Evolutionary conservation across 73 alveolate species (phyloP), one percentile per base, ranked within the genome.

Genomic region (Paramecium sexaurelia): DNA sequence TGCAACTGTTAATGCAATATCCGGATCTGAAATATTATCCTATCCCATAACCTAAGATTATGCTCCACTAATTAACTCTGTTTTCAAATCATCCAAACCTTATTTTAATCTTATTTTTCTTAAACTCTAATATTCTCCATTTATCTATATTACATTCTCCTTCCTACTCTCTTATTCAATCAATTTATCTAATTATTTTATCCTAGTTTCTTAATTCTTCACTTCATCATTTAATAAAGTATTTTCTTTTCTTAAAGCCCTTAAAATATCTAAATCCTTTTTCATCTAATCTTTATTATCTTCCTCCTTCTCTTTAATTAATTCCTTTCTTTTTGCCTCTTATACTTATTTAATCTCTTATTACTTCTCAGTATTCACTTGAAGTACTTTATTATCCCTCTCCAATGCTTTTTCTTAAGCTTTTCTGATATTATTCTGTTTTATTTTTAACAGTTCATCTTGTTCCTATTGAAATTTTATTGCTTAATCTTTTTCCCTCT

Each of bases 271-370:
- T 9, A 29, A 36, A 11, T 78, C 90, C 7, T 78, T 29, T 78
- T 78, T 78, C 6, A 45, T 24, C 22, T 39, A 5, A 78, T 78
- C 75, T 27, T 41, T 78, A 15, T 40, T 61, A 78, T 78, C 90
- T 24, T 78, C 90, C 27, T 78, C 35, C 17, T 78, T 78, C 40
- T 32, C 90, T 43, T 78, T 41, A 24, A 41, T 40, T 43, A 39
- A 29, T 20, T 78, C 90, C 17, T 78, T 17, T 22, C 24, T 37
- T 78, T 78, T 29, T 11, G 90, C 90, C 22, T 78, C 40, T 10
- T 78, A 78, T 1, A 78, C 73, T 45, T 78, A 78, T 78, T 78
- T 78, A 5, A 39, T 40, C 24, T 78, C 90, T 40, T 41, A n/a
- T 40, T 29, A 7, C 29, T 78, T 78, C 7, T 37, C 75, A 43